Base-by-base conservation (phyloP, 2,329 filamentous ascomycete species). In the Verruconis gallopava region DNA sequence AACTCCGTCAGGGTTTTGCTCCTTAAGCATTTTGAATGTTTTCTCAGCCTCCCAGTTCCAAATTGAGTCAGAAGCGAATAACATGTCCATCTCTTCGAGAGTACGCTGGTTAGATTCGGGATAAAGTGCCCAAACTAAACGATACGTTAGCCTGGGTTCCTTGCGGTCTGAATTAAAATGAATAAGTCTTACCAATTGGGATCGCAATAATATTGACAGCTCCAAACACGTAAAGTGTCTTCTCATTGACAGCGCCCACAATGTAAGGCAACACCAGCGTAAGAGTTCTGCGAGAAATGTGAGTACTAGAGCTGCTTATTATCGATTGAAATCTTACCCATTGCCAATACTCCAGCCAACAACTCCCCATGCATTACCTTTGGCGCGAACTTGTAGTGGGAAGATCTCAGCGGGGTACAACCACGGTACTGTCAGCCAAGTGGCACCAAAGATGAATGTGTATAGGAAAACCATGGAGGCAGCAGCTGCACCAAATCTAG, bases 301-400 rank as follows among this genome's bases (percentile, higher is more conserved):
- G n/a, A n/a, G n/a, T n/a, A n/a, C n/a, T n/a, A n/a, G n/a, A n/a
- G n/a, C n/a, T n/a, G n/a, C n/a, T n/a, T n/a, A n/a, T n/a, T n/a
- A n/a, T n/a, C n/a, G n/a, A n/a, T n/a, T n/a, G n/a, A n/a, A n/a
- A n/a, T n/a, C n/a, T n/a, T n/a, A n/a, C n/a, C n/a, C n/a, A n/a
- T n/a, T n/a, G n/a, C 71, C 73, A 44, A 73, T 64, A 14, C 73
- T 71, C 81, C 81, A 86, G 0, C 81, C 81, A 0, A 84, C 72
- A 0, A 85, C 80, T 15, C 81, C 80, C 71, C 75, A 85, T 0
- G 81, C 79, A 46, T 85, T 85, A 4, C 81, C 81, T 50, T 80
- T 79, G 1, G 81, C 81, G 17, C 81, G 71, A 0, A 84, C 71
- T 46, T 79, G 71, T 0, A 84, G 59, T 0, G 81, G 79, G 51